Percentiles rank a stretch among this genome's conserved stretches.
Conservation (phyloP, 805 yeast genomes). For the Candida dajiaensis region DNA sequence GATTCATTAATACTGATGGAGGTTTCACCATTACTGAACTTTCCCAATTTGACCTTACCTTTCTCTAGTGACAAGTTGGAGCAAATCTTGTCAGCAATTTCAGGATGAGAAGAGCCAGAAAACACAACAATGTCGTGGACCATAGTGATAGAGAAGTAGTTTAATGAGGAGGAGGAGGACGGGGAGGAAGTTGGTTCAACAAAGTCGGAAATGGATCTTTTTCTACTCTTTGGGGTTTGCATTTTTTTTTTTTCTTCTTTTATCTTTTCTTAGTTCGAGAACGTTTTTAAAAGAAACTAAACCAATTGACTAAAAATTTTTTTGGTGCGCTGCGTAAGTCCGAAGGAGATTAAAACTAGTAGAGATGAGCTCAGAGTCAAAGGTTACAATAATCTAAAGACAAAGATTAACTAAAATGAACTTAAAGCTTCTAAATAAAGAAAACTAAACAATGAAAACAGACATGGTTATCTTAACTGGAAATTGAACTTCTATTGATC, state of each 20-base stretch:
- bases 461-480: background rate
- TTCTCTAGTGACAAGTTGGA: conserved; percentile 66
- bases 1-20: conserved; percentile 80
- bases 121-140: conserved; percentile 82
- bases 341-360: too few relatives aligned
- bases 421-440: background rate
- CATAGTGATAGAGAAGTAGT: conserved; percentile 11
- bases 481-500: background rate
- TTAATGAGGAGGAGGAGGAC: too few relatives aligned
- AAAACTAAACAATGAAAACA: too few relatives aligned
- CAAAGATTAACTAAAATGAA: background rate
- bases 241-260: background rate
- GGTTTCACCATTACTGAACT: conserved; percentile 90
- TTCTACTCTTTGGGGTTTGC: background rate
- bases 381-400: too few relatives aligned
- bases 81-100: conserved; percentile 69
- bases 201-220: too few relatives aligned
- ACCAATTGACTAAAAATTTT: too few relatives aligned
- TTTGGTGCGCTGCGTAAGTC: too few relatives aligned
- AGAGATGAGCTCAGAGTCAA: too few relatives aligned
- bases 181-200: too few relatives aligned
- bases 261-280: too few relatives aligned
- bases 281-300: too few relatives aligned
- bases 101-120: conserved; percentile 89
- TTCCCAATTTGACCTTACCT: conserved; percentile 59